A percentile compares a stretch with the other conserved stretches of the same genome.
These are phyloP conservation scores for Aspergillus pseudonomiae DNA, from an alignment of 2,329 filamentous ascomycete species.

Conservation along the genomic window DNA sequence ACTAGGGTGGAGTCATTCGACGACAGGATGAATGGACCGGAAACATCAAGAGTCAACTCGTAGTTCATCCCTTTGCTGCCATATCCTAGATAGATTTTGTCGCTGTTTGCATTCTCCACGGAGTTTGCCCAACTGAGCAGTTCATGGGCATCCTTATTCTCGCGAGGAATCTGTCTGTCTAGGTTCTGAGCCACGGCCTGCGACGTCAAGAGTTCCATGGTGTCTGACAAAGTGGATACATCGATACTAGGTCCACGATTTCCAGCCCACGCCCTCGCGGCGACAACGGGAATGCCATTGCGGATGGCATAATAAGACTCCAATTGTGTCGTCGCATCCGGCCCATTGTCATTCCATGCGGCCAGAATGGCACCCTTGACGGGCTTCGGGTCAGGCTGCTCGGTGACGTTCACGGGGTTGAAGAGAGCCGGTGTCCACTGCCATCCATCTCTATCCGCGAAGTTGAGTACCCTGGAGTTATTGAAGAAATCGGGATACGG, in stretches of 20 bases:
- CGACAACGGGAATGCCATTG: conserved; percentile 55
- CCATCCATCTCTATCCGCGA: conserved; percentile 48
- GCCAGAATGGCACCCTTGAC: conserved; percentile 55
- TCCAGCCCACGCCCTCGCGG: conserved; percentile 58
- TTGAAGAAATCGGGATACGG: conserved; percentile 54
- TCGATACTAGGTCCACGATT: conserved; percentile 48
- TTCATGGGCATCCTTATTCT: conserved; percentile 18
- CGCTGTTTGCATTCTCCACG: conserved; percentile 37
- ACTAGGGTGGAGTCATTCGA: conserved; percentile 49
- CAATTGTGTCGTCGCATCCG: conserved; percentile 54
- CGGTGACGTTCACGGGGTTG: conserved; percentile 51
- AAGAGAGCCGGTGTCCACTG: conserved; percentile 56
- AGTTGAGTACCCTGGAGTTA: conserved; percentile 52
- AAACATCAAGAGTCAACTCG: conserved; percentile 53
- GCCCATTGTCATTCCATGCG: conserved; percentile 60
- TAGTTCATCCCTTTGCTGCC: conserved; percentile 61
- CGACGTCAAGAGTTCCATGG: conserved; percentile 47
- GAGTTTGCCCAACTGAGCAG: conserved; percentile 40
- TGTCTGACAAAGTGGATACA: conserved; percentile 38
- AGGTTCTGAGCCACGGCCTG: conserved; percentile 54
- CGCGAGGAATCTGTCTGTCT: conserved; percentile 31
- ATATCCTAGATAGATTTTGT: conserved; percentile 39
- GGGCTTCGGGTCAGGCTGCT: conserved; percentile 49
- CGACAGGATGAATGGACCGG: conserved; percentile 49
- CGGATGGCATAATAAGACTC: conserved; percentile 58